Base-by-base conservation (phyloP, 148 eudicot species). In the Rhododendron mucronatum region DNA sequence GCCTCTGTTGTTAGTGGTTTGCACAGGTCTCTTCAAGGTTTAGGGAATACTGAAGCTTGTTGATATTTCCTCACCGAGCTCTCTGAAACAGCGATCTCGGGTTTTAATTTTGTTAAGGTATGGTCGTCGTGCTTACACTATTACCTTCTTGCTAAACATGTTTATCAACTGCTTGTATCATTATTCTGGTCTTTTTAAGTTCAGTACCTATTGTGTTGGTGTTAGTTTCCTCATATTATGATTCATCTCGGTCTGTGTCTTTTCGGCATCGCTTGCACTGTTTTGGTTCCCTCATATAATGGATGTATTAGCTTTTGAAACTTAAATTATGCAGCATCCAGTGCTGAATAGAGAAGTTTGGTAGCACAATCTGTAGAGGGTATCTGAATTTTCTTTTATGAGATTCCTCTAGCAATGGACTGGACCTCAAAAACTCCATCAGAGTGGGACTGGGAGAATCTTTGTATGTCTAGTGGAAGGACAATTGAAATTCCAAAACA, bases 401-500 rank as follows among this genome's bases (percentile, higher is more conserved):
- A 84, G 77, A 61, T 85, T 63, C 53, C 53, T 92, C 71, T 87
- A 89, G 86, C 85, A 87, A 93, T 93, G 95, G 94, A 93, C 63
- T 85, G 91, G 88, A 91, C 91, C 90, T 75, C 90, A 35, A 93
- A 87, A 77, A 63, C 78, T 59, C 45, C 85, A 51, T 57, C 88
- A 12, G 88, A 77, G 47, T 93, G 94, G 94, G 94, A 93, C 75
- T 93, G 91, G 95, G 95, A 92, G 85, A 92, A 88, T 84, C 83
- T 90, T 75, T 92, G 89, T 15, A 89, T 92, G 88, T 88, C 86
- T n/a, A 88, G 86, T 85, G 45, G 89, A 55, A 92, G 85, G 88
- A 77, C 85, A 59, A 82, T 85, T 57, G 93, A 91, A 65, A 80
- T 80, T 51, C 91, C 91, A 1, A 90, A 90, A 80, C 89, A 88